These are phyloP conservation scores for Macadamia integrifolia DNA, from an alignment of 164 flowering plant species.

Conservation along the genomic window DNA sequence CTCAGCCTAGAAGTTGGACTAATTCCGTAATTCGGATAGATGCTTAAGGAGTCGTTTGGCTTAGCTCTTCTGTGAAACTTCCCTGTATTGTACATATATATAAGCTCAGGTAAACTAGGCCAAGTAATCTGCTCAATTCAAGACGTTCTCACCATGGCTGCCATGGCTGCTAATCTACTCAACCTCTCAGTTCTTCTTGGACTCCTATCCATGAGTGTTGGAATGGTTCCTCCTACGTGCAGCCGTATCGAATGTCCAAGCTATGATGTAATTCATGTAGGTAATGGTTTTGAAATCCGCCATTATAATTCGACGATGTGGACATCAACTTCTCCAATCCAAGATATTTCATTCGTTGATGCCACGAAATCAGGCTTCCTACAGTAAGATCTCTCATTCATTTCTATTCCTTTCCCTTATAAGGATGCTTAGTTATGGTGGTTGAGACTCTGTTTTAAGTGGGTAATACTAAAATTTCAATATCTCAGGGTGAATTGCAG, in stretches of 20 bases:
- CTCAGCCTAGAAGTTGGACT: too few species aligned
- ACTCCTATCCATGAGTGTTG: slow-evolving; percentile 4
- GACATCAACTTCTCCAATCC: slow-evolving; percentile 63
- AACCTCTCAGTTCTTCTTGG: slow-evolving; percentile 9
- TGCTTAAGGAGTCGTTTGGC: too few species aligned
- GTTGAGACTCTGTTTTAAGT: too few species aligned
- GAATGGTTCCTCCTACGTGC: slow-evolving; percentile 48
- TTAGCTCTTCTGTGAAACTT: too few species aligned
- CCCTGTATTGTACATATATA: too few species aligned
- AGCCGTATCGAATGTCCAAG: slow-evolving; percentile 76
- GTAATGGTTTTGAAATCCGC: slow-evolving; percentile 73
- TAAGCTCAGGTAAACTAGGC: too few species aligned
- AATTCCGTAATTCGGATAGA: too few species aligned
- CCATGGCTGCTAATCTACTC: slow-evolving; percentile 13
- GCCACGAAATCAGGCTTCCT: slow-evolving; percentile 69
- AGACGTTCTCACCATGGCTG: background rate
- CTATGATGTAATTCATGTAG: slow-evolving; percentile 40
- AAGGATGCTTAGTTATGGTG: too few species aligned
- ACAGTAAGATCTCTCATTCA: slow-evolving; percentile 35
- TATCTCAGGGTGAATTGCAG: background rate
- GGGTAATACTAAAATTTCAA: background rate
- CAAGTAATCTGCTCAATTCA: too few species aligned
- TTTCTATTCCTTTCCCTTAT: background rate
- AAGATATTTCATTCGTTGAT: slow-evolving; percentile 61
- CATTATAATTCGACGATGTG: slow-evolving; percentile 62